Conservation (phyloP, 2,329 filamentous ascomycete species). For the Monosporascus sp. region DNA sequence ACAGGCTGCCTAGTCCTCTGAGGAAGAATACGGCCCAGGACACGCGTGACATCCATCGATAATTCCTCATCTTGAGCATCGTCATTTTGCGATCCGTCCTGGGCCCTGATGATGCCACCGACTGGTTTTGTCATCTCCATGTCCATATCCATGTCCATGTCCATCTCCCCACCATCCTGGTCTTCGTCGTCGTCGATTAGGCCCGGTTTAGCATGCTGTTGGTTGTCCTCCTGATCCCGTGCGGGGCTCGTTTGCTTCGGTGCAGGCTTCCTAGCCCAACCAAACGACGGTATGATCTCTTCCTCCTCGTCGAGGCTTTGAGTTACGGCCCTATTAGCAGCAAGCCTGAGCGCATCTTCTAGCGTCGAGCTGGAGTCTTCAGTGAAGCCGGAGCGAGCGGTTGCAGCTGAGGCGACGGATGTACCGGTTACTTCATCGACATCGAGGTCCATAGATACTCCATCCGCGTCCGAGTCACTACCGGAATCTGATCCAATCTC, state of each 20-base stretch:
- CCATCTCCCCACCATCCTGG: conserved; percentile 23
- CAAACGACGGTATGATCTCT: conserved; percentile 70
- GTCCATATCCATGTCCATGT: conserved; percentile 41
- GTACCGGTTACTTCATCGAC: conserved; percentile 70
- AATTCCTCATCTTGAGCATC: conserved; percentile 59
- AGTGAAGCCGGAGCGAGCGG: conserved; percentile 42
- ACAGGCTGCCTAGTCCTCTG: conserved; percentile 25
- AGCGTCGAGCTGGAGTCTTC: conserved; percentile 67
- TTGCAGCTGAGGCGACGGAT: conserved; percentile 57
- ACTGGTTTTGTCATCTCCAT: conserved; percentile 54
- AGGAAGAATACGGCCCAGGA: conserved; percentile 71
- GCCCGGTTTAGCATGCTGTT: conserved; percentile 6
- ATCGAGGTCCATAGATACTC: conserved; percentile 74
- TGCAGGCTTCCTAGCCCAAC: conserved; percentile 60
- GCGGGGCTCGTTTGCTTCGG: conserved; percentile 20
- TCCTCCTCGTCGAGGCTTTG: conserved; percentile 61
- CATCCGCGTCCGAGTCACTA: conserved; percentile 59
- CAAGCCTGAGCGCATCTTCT: conserved; percentile 72
- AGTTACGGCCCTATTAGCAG: conserved; percentile 69
- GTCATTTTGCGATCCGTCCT: conserved; percentile 21
- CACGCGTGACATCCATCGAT: conserved; percentile 91
- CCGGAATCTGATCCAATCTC: conserved; percentile 41
- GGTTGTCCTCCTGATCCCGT: conserved; percentile 41
- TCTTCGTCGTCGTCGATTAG: conserved; percentile 22
- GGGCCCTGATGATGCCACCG: conserved; percentile 44